Evolutionary conservation across 1,139 yeast species (phyloP).

Genomic region (Saccharomycopsis phalli): DNA sequence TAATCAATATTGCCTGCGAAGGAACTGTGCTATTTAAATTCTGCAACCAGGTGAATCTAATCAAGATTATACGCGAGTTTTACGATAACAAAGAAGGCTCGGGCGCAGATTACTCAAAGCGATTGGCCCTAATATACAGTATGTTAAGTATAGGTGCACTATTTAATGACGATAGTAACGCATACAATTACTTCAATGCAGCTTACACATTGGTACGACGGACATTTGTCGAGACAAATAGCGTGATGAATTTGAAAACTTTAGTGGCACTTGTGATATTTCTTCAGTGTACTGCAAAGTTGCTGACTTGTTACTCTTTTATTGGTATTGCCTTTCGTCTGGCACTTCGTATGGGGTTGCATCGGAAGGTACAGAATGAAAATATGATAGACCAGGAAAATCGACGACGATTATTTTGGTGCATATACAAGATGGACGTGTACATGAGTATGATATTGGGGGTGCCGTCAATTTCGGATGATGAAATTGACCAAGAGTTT

Average conservation of each 20-base stretch:
- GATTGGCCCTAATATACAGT: slow-evolving; percentile 69
- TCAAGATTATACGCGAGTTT: slow-evolving; percentile 46
- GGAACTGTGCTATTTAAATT: slow-evolving; percentile 79
- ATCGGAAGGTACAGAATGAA: slow-evolving; percentile 57
- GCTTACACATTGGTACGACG: slow-evolving; percentile 38
- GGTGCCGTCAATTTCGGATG: slow-evolving; percentile 59
- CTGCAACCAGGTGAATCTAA: slow-evolving; percentile 74
- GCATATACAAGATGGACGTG: slow-evolving; percentile 85
- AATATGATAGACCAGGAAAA: slow-evolving; percentile 82
- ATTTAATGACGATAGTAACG: slow-evolving; percentile 52
- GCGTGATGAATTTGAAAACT: slow-evolving; percentile 63
- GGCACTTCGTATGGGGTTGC: slow-evolving; percentile 81
- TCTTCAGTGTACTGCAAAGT: slow-evolving; percentile 81
- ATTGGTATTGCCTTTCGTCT: slow-evolving; percentile 88
- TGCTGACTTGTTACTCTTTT: slow-evolving; percentile 85
- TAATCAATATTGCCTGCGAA: slow-evolving; percentile 74
- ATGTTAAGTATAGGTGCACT: slow-evolving; percentile 69
- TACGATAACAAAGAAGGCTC: slow-evolving; percentile 25
- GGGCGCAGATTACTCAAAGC: slow-evolving; percentile 46
- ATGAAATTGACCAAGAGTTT: slow-evolving; percentile 81
- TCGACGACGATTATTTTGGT: slow-evolving; percentile 77
- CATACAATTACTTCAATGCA: slow-evolving; percentile 73
- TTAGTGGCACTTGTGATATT: slow-evolving; percentile 62
- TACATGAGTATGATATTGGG: slow-evolving; percentile 87
- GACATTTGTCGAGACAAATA: slow-evolving; percentile 61